Evolutionary conservation across 192 early-diverging fungal species (phyloP).

Genomic region (Paraglomus occultum): DNA sequence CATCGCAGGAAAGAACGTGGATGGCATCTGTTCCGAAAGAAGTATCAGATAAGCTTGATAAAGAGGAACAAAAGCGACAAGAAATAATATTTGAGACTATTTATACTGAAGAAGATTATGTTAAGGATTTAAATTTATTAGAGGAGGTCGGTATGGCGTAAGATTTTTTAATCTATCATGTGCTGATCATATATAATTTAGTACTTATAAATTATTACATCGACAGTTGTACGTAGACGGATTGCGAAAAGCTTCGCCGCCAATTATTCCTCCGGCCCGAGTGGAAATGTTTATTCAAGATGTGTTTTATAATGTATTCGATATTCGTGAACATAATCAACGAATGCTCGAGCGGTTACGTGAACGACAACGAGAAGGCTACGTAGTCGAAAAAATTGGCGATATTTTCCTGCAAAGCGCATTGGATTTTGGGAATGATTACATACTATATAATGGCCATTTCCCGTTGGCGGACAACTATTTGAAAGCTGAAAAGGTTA

Average conservation of each 20-base stretch:
- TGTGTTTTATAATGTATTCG: constrained; percentile 70
- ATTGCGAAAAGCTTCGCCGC: constrained; percentile 10
- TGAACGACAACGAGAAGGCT: constrained; percentile 60
- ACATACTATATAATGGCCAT: constrained; percentile 78
- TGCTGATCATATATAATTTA: too few species aligned
- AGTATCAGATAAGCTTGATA: constrained; percentile 63
- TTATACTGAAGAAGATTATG: constrained; percentile 88
- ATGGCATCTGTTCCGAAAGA: constrained; percentile 74
- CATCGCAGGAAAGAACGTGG: constrained; percentile 64
- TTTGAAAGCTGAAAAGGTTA: constrained; percentile 65
- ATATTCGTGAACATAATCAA: constrained; percentile 57
- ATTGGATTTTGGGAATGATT: constrained; percentile 59
- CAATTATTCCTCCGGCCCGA: constrained; percentile 29
- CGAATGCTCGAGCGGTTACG: constrained; percentile 53
- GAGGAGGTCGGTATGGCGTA: constrained; percentile 59
- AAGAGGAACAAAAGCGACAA: constrained; percentile 80
- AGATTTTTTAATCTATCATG: background rate
- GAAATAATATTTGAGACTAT: constrained; percentile 95
- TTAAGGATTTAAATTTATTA: constrained; percentile 80
- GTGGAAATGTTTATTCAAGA: constrained; percentile 59
- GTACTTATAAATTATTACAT: constrained; percentile 30
- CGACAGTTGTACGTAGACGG: constrained; percentile 21
- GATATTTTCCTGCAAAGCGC: constrained; percentile 72
- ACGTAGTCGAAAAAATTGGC: constrained; percentile 77
- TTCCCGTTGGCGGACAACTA: constrained; percentile 71